Base-by-base conservation (phyloP, 805 yeast genomes). In the Hyphopichia homilentoma region DNA sequence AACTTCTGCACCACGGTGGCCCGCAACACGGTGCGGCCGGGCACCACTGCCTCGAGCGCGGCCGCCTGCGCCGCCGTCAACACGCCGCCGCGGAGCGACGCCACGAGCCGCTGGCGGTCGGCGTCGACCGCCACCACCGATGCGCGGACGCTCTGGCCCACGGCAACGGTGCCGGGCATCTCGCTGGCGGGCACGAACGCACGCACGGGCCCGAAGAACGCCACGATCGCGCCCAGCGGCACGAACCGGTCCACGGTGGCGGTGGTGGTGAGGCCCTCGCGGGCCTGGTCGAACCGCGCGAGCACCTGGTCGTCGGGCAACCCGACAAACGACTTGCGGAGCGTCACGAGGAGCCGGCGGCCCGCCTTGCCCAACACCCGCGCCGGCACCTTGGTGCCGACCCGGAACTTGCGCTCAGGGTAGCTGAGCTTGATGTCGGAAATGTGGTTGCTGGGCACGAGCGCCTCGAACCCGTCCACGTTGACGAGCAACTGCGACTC, bases 351-450 rank as follows among this genome's bases (percentile, higher is more conserved):
- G 27, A 88, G 62, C 29, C 70, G 74, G 20, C 61, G 51, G 20
- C 70, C 73, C 27, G 70, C 61, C 15, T 74, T 69, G 33, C 60
- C 68, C 43, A 86, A 57, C 8, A 87, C 73, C 61, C 95, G 76
- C 40, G 81, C 93, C 47, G 73, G 83, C 19, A 86, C 85, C 44
- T 80, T 83, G 26, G 82, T 66, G 7, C 96, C 97, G 27, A 81
- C 78, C 58, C 84, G 85, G 70, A 81, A 90, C 50, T 87, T 86
- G 66, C 93, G 76, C 60, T 93, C 97, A 5, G 98, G 98, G 51
- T 90, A 82, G 3, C 78, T 77, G 41, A 90, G 68, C 52, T 79
- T 81, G 36, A 84, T 72, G 57, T 93, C 99, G 44, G 95, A 81
- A 57, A 93, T 75, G 48, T 90, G 96, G 16, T 64, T 51, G 17